Percentiles rank a stretch among this genome's conserved stretches.
phyloP scores from a whole-genome alignment of 306 rosid genomes.

The Cicer bijugum region DNA sequence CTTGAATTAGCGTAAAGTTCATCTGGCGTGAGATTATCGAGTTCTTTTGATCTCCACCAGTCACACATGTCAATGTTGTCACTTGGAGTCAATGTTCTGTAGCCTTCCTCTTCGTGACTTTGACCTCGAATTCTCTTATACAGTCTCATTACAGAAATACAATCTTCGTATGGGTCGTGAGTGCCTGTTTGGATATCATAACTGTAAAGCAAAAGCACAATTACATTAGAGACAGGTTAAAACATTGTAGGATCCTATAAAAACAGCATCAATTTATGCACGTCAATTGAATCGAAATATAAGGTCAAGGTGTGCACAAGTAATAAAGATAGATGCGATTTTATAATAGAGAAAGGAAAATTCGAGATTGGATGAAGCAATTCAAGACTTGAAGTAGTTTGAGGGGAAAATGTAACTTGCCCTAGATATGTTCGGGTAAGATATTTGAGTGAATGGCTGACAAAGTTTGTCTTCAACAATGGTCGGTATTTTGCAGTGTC shows the following conservation, averaged over 20 bases:
- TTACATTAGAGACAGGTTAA: slow-evolving; percentile 18
- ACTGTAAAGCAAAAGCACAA: slow-evolving; percentile 57
- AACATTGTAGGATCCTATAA: slow-evolving; percentile 14
- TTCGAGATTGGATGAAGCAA: slow-evolving; percentile 18
- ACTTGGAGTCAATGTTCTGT: slow-evolving; percentile 31
- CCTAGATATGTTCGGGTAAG: slow-evolving; percentile 82
- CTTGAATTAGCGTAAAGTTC: slow-evolving; percentile 66
- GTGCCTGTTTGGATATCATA: slow-evolving; percentile 67
- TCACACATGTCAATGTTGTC: slow-evolving; percentile 40
- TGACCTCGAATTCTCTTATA: slow-evolving; percentile 71
- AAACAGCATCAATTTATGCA: background rate
- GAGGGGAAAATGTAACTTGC: slow-evolving; percentile 55
- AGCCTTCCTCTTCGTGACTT: slow-evolving; percentile 51
- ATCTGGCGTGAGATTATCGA: slow-evolving; percentile 62
- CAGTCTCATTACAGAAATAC: slow-evolving; percentile 76
- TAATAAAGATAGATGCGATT: slow-evolving; percentile 2
- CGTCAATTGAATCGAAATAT: background rate
- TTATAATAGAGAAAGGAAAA: slow-evolving; percentile 31
- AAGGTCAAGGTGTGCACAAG: background rate
- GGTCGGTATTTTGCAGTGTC: slow-evolving; percentile 84
- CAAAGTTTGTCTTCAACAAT: slow-evolving; percentile 81
- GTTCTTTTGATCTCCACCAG: slow-evolving; percentile 51
- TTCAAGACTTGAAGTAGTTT: slow-evolving; percentile 5
- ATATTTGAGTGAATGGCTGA: slow-evolving; percentile 84
- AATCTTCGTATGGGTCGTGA: slow-evolving; percentile 78